Evolutionary conservation across 2,329 filamentous ascomycete genomes (phyloP).

Genomic region (Pseudogymnoascus sp.): DNA sequence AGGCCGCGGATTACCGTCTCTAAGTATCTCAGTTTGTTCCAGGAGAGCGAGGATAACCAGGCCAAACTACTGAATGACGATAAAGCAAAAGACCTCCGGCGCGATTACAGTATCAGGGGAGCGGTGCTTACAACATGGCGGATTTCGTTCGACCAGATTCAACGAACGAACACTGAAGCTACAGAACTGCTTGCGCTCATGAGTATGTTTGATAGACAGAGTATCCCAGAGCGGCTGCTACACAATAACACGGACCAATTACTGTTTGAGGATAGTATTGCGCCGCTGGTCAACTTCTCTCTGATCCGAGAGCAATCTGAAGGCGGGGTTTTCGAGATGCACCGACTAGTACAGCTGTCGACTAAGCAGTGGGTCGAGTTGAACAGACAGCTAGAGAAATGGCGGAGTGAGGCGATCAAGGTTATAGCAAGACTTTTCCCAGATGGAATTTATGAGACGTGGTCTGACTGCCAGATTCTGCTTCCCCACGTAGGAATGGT

Average conservation of each 20-base stretch:
- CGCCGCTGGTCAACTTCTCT: background rate
- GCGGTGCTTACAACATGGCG: background rate
- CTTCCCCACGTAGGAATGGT: slow-evolving; percentile 1
- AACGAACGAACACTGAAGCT: background rate
- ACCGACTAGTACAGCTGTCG: slow-evolving; percentile 14
- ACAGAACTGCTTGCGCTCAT: slow-evolving; percentile 11
- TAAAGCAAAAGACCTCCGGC: background rate
- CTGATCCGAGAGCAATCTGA: background rate
- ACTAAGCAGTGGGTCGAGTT: slow-evolving; percentile 14
- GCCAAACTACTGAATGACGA: background rate
- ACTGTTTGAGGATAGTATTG: background rate
- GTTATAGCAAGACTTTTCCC: background rate
- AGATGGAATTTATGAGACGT: slow-evolving; percentile 1
- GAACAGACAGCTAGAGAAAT: background rate
- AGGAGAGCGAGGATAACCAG: background rate
- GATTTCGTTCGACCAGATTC: background rate
- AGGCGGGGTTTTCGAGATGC: slow-evolving; percentile 1
- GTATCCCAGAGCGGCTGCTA: slow-evolving; percentile 10
- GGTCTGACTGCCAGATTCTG: background rate
- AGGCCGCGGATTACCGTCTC: slow-evolving; percentile 2
- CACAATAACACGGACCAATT: background rate
- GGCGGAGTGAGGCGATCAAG: background rate
- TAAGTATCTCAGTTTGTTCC: slow-evolving; percentile 3
- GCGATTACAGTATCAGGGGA: background rate
- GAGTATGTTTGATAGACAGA: slow-evolving; percentile 3